Percentiles rank a stretch among this genome's conserved stretches.
These are phyloP conservation scores for Beauveria caledonica DNA, from an alignment of 2,329 filamentous ascomycete species.

Conservation along the genomic window DNA sequence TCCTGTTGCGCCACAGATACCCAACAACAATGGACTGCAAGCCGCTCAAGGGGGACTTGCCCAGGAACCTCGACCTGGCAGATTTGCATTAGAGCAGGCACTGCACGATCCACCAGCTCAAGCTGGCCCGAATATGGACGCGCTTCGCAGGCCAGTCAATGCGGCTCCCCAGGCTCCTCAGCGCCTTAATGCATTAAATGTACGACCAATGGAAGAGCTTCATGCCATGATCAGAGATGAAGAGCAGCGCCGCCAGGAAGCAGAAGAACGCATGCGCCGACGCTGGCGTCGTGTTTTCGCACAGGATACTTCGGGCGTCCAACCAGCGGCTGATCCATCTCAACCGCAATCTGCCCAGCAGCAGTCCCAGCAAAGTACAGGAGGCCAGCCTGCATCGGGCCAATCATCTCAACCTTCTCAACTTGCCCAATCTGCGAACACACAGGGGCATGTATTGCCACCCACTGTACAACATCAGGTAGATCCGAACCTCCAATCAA, in stretches of 20 bases:
- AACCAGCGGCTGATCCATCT: neutral
- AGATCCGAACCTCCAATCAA: neutral
- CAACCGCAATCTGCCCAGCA: neutral
- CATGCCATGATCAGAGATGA: slow-evolving; percentile 5
- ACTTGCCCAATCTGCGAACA: neutral
- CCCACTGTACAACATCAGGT: neutral
- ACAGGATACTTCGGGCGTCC: neutral
- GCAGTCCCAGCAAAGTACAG: neutral
- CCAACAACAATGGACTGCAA: neutral
- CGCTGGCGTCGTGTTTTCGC: neutral
- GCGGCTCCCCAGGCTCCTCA: neutral
- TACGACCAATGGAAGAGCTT: slow-evolving; percentile 2
- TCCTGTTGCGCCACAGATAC: slow-evolving; percentile 17
- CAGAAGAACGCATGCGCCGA: slow-evolving; percentile 1
- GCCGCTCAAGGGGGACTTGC: neutral
- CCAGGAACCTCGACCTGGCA: neutral
- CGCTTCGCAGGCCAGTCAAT: neutral
- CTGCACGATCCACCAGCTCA: neutral
- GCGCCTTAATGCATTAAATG: neutral
- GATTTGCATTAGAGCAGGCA: neutral
- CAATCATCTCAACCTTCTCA: neutral
- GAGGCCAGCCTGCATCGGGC: neutral
- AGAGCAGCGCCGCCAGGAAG: slow-evolving; percentile 5
- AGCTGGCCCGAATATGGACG: neutral
- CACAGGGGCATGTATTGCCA: neutral